phyloP scores from a whole-genome alignment of 305 asterid genomes.

The Petunia hybrid region DNA sequence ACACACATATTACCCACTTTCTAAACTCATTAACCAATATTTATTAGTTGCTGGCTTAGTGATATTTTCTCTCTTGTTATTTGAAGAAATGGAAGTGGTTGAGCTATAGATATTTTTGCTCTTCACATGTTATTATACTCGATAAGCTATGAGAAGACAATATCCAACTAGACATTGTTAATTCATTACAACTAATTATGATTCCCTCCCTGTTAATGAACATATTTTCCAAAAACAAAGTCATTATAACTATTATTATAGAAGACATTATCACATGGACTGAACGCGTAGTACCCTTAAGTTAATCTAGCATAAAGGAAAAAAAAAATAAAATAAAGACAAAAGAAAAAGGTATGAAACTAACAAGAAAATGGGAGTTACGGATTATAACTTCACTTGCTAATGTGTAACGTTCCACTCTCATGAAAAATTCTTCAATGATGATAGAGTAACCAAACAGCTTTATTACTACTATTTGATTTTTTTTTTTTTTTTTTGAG shows the following conservation, averaged over 20 bases:
- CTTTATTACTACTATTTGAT: not conserved
- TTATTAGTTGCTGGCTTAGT: not conserved
- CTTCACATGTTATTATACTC: not conserved
- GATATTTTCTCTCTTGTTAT: not conserved
- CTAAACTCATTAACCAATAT: too few species aligned
- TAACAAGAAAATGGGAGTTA: not conserved
- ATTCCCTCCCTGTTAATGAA: not conserved
- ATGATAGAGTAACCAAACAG: not conserved
- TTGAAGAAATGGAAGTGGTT: not conserved
- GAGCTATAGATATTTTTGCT: not conserved
- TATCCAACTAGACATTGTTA: constrained; percentile 11
- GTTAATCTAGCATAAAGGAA: not conserved
- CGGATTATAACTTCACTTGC: too few species aligned
- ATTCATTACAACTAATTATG: not conserved
- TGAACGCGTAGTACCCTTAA: not conserved
- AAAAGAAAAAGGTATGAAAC: not conserved
- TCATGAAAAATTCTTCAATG: not conserved
- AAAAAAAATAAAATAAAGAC: not conserved
- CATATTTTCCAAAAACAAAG: not conserved
- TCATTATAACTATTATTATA: not conserved
- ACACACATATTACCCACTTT: too few species aligned
- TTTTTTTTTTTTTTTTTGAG: not conserved
- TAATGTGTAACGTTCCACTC: not conserved
- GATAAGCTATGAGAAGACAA: not conserved
- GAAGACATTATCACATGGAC: constrained; percentile 19